Conservation (phyloP, 2,329 filamentous ascomycete genomes). For the Penicillium sp. region DNA sequence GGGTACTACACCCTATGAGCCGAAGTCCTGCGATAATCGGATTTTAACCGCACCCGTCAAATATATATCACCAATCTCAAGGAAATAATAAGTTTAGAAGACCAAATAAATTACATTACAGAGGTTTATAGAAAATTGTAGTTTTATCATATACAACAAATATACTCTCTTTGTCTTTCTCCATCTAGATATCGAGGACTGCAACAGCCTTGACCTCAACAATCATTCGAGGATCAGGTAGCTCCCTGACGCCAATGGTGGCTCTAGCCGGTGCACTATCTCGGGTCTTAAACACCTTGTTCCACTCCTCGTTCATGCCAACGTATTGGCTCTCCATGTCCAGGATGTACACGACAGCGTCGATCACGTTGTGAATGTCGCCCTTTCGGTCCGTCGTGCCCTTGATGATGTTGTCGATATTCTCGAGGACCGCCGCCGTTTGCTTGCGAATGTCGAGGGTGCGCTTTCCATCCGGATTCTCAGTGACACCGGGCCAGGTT, state of each 20-base stretch:
- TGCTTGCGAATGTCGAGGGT: conserved; percentile 38
- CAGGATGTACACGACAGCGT: conserved; percentile 43
- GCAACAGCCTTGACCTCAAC: conserved; percentile 17
- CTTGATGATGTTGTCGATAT: conserved; percentile 41
- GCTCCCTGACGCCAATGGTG: conserved; percentile 18
- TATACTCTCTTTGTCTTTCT: neutral
- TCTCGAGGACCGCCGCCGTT: conserved; percentile 40
- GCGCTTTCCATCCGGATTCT: conserved; percentile 38
- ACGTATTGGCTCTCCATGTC: conserved; percentile 46
- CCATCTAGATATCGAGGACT: neutral
- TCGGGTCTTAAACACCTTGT: conserved; percentile 42
- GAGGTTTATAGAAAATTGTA: no score
- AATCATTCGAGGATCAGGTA: conserved; percentile 15
- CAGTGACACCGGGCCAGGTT: conserved; percentile 35
- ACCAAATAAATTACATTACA: no score
- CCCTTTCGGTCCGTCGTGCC: conserved; percentile 38
- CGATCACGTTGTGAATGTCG: conserved; percentile 29
- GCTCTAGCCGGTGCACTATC: conserved; percentile 33
- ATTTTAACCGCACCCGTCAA: no score
- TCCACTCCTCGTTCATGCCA: conserved; percentile 50
- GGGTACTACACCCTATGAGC: no score
- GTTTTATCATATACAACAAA: no score
- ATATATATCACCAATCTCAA: no score
- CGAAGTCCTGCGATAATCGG: no score
- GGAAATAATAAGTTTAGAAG: no score